Base-by-base conservation (phyloP, 108 stramenopile genomes). In the Schizochytrium sp. region DNA sequence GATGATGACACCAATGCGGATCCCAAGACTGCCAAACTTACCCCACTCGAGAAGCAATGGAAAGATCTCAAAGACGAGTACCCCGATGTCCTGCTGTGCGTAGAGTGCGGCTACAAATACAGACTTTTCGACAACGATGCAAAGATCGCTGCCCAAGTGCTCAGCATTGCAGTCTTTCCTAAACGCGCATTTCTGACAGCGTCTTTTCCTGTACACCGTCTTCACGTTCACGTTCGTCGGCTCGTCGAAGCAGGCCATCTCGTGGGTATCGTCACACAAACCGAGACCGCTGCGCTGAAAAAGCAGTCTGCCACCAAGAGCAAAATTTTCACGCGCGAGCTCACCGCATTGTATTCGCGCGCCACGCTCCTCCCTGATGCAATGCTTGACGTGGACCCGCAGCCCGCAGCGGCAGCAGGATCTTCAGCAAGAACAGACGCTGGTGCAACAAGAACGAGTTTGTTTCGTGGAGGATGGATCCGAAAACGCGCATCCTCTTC, bases 81-180 rank as follows among this genome's bases (percentile, higher is more conserved):
- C 10, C 44, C 34, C 29, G 88, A 60, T 47, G 29, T 41, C 45
- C 45, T 88, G 25, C 60, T 88, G 43, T 44, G 19, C 41, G 25
- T 88, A 0, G 88, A 88, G 63, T 60, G 60, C 47, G 88, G 88
- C 63, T 88, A 88, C 88, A 88, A 69, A 60, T 88, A 69, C 60
- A 5, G 45, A 5, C 4, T 47, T n/a, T 88, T 88, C 44, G 60
- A 47, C 34, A 12, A 60, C 8, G 88, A 63, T 44, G 88, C 60
- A 41, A 23, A 19, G 28, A n/a, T 43, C 19, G 59, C 60, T 0
- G 59, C 88, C 45, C 19, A 69, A 18, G 60, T 43, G 4, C 44
- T 88, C 1, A 53, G 88, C 44, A 18, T 88, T 23, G 76, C 48
- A 6, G 48, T 23, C 16, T 47, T 47, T 53, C 76, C 48, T 6